Percentiles rank a stretch among this genome's conserved stretches.
phyloP scores from a whole-genome alignment of 768 basidiomycete genomes.

The Sistotremastrum suecicum region DNA sequence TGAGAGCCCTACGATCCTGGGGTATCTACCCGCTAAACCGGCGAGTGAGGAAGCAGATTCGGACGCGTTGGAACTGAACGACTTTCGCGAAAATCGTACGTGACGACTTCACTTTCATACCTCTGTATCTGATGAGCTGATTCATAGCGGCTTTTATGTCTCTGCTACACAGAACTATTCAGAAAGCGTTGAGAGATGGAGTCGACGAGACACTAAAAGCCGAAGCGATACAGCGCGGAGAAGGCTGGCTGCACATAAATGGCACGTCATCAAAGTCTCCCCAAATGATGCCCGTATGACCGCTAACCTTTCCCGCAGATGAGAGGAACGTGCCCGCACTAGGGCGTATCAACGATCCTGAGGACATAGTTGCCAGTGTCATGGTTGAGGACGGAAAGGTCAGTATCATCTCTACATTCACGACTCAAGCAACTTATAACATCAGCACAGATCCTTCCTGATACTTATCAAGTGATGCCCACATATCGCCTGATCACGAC shows the following conservation, averaged over 20 bases:
- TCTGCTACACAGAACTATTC: conserved; percentile 47
- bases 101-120: neutral
- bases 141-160: conserved; percentile 40
- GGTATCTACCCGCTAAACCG: conserved; percentile 48
- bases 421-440: neutral
- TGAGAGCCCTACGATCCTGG: conserved; percentile 42
- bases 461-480: conserved; percentile 77
- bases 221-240: conserved; percentile 46
- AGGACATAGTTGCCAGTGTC: conserved; percentile 72
- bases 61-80: conserved; percentile 41
- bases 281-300: neutral
- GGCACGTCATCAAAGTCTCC: conserved; percentile 17
- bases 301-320: conserved; percentile 26
- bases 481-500: conserved; percentile 68
- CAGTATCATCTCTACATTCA: conserved; percentile 4
- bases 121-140: neutral
- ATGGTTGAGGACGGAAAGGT: conserved; percentile 59
- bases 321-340: conserved; percentile 60
- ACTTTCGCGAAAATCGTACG: conserved; percentile 64
- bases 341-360: conserved; percentile 66
- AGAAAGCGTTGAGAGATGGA: conserved; percentile 36
- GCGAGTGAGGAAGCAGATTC: conserved; percentile 15
- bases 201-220: conserved; percentile 54
- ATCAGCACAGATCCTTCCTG: conserved; percentile 36
- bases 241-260: conserved; percentile 85